Evolutionary conservation across 768 basidiomycete species (phyloP).

Genomic region (Jaapia argillacea): DNA sequence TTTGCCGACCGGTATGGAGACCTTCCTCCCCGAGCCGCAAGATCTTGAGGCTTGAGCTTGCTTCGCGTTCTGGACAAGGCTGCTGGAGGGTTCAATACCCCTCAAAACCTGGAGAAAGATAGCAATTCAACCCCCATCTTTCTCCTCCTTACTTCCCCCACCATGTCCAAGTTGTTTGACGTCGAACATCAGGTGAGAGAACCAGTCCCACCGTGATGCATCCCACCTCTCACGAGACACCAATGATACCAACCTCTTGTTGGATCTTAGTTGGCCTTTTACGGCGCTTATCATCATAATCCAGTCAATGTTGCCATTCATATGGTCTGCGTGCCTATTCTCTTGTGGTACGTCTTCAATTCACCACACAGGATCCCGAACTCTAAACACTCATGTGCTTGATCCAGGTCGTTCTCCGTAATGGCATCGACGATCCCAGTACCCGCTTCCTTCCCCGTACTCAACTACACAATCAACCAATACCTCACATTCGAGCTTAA

Average conservation of each 20-base stretch:
- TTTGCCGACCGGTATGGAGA: too few relatives aligned
- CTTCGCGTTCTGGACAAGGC: too few relatives aligned
- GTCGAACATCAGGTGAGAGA: conserved; percentile 56
- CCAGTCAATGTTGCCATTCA: conserved; percentile 80
- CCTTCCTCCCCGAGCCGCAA: too few relatives aligned
- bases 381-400: background rate
- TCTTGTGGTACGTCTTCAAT: conserved; percentile 54
- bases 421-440: conserved; percentile 26
- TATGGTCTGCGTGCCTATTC: conserved; percentile 72
- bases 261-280: conserved; percentile 66
- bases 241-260: background rate
- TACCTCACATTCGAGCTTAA: conserved; percentile 67
- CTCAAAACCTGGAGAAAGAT: too few relatives aligned
- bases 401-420: conserved; percentile 52
- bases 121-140: too few relatives aligned
- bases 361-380: conserved; percentile 2
- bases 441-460: conserved; percentile 34
- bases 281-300: conserved; percentile 87
- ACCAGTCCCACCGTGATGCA: conserved; percentile 2
- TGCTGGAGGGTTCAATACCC: too few relatives aligned
- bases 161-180: conserved; percentile 42
- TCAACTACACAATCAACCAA: conserved; percentile 42
- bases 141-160: too few relatives aligned
- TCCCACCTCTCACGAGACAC: conserved; percentile 3
- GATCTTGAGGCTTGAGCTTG: too few relatives aligned